These are phyloP conservation scores for Choiromyces venosus DNA, from an alignment of 495 filamentous ascomycete species.

Conservation along the genomic window DNA sequence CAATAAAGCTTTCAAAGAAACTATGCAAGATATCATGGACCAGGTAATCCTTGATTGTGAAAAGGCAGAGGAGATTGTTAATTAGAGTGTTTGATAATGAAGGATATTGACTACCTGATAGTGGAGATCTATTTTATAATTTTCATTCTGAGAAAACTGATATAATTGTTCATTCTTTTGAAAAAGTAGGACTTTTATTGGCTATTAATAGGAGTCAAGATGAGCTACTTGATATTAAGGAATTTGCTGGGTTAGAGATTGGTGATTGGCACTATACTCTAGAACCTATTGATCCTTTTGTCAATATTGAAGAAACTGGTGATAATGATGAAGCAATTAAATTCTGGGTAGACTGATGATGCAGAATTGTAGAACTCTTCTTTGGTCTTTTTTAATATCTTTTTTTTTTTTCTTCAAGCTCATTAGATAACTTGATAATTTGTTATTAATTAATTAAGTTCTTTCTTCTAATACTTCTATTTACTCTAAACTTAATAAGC, in stretches of 20 bases:
- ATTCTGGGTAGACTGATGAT: too few species aligned
- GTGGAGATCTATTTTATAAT: slow-evolving; percentile 11
- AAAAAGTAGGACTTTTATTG: slow-evolving; percentile 6
- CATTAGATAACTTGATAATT: too few species aligned
- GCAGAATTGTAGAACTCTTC: too few species aligned
- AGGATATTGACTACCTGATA: slow-evolving; percentile 3
- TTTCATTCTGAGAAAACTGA: slow-evolving; percentile 4
- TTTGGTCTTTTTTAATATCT: too few species aligned
- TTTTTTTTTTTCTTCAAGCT: too few species aligned
- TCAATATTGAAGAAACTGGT: too few species aligned
- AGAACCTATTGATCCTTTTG: too few species aligned
- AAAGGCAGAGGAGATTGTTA: neutral
- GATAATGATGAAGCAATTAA: too few species aligned
- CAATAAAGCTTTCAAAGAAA: slow-evolving; percentile 3
- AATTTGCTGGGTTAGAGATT: neutral
- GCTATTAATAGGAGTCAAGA: neutral
- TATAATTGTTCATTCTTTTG: neutral
- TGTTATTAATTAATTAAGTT: too few species aligned
- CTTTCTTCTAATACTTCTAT: too few species aligned
- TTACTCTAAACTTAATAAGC: too few species aligned
- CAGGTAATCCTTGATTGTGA: slow-evolving; percentile 7
- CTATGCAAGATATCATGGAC: neutral
- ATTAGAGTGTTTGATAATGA: neutral
- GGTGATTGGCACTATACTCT: neutral
- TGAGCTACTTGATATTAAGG: slow-evolving; percentile 5